Evolutionary conservation across 2,329 filamentous ascomycete genomes (phyloP).

Genomic region (Apiospora sp.): DNA sequence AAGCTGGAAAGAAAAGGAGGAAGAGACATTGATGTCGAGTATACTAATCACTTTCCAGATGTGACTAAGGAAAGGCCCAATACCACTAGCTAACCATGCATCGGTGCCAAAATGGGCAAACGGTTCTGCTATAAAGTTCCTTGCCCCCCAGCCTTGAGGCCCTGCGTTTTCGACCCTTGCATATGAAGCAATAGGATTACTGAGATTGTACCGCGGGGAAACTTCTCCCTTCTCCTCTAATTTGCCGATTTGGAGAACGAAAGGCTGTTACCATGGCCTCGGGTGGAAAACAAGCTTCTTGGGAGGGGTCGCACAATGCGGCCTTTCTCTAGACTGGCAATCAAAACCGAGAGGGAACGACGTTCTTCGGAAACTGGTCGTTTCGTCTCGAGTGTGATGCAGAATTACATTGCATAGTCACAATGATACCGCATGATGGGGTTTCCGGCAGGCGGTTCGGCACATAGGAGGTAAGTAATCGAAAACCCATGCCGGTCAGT

Average conservation of each 20-base stretch:
- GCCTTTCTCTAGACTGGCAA: background rate
- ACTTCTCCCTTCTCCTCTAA: background rate
- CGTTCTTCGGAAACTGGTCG: background rate
- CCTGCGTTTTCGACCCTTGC: background rate
- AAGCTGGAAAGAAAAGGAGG: background rate
- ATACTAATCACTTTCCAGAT: background rate
- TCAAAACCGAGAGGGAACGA: background rate
- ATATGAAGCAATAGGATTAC: too few relatives aligned
- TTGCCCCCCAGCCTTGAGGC: background rate
- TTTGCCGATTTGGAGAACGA: background rate
- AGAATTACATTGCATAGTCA: background rate
- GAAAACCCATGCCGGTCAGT: background rate
- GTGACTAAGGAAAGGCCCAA: background rate
- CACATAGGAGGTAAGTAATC: background rate
- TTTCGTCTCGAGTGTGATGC: too few relatives aligned
- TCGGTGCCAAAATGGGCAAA: background rate
- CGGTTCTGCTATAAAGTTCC: background rate
- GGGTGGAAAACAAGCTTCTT: background rate
- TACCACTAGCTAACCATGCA: background rate
- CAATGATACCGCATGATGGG: too few relatives aligned
- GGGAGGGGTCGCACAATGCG: background rate
- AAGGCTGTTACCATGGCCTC: background rate
- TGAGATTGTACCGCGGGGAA: background rate
- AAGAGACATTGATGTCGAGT: background rate
- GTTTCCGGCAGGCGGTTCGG: background rate